Evolutionary conservation across 2,329 filamentous ascomycete genomes (phyloP).

Genomic region (Pseudogymnoascus destructans): DNA sequence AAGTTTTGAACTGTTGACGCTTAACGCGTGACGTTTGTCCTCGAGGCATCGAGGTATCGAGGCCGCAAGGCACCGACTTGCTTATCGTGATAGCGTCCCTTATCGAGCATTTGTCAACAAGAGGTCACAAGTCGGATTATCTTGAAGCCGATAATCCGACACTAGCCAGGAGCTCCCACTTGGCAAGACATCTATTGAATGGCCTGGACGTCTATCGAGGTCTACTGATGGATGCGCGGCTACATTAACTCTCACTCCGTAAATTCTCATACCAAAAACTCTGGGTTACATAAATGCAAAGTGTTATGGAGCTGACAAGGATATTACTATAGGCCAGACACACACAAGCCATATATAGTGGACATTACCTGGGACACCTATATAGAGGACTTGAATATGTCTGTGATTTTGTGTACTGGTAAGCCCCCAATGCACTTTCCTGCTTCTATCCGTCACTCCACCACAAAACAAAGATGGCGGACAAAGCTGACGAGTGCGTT

Average conservation of each 20-base stretch:
- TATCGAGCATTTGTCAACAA: background rate
- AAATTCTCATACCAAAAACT: background rate
- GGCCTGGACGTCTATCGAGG: conserved; percentile 2
- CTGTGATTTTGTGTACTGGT: conserved; percentile 56
- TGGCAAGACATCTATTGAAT: conserved; percentile 3
- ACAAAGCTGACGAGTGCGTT: conserved; percentile 8
- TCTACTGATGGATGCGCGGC: background rate
- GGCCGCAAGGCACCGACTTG: conserved; percentile 1
- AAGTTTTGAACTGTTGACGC: background rate
- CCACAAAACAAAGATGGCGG: background rate
- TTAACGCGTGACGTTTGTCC: background rate
- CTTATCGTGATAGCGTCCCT: background rate
- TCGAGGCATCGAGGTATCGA: conserved; percentile 1
- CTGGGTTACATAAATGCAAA: background rate
- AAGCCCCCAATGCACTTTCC: conserved; percentile 21
- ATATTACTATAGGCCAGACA: background rate
- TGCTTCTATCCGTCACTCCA: background rate
- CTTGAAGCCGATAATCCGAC: background rate
- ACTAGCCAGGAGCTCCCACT: background rate
- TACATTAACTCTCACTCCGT: conserved; percentile 1
- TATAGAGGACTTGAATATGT: conserved; percentile 33
- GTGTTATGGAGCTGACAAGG: conserved; percentile 5
- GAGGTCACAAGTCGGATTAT: conserved; percentile 5
- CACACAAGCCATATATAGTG: background rate
- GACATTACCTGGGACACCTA: background rate